phyloP scores from a whole-genome alignment of 225 moss, liverwort and hornwort genomes.

The Bryoerythrophyllum caledonicum region DNA sequence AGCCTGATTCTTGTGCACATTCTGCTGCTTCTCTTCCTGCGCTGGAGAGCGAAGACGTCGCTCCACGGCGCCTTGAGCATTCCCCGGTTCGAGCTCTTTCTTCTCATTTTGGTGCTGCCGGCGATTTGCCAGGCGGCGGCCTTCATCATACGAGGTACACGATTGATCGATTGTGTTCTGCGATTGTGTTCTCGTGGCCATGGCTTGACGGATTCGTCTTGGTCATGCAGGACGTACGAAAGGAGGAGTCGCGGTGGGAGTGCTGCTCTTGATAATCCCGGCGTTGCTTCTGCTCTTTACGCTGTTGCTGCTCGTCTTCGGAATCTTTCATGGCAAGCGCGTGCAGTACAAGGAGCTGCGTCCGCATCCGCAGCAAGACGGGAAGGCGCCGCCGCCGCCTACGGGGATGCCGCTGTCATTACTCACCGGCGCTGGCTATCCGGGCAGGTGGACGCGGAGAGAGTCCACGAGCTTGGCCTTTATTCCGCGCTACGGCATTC shows the following conservation, averaged over 20 bases:
- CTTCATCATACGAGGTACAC: slow-evolving; percentile 74
- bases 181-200: neutral
- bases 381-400: slow-evolving; percentile 23
- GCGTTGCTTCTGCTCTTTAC: slow-evolving; percentile 59
- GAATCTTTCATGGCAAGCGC: slow-evolving; percentile 55
- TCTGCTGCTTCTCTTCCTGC: slow-evolving; percentile 59
- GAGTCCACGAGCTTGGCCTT: slow-evolving; percentile 54
- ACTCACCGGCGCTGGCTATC: slow-evolving; percentile 60
- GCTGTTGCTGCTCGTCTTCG: slow-evolving; percentile 61
- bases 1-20: slow-evolving; percentile 66
- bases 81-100: slow-evolving; percentile 90
- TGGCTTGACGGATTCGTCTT: slow-evolving; percentile 10
- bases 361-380: slow-evolving; percentile 27
- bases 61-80: slow-evolving; percentile 68
- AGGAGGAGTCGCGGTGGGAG: slow-evolving; percentile 75
- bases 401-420: slow-evolving; percentile 37
- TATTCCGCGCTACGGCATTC: slow-evolving; percentile 74
- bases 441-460: slow-evolving; percentile 71
- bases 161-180: too few species aligned
- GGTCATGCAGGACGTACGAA: slow-evolving; percentile 66
- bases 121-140: slow-evolving; percentile 77
- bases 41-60: slow-evolving; percentile 72
- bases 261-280: slow-evolving; percentile 61
- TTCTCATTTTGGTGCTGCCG: slow-evolving; percentile 76
- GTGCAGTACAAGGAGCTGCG: slow-evolving; percentile 77